These are phyloP conservation scores for Gnomoniopsis sp. DNA, from an alignment of 2,329 filamentous ascomycete genomes.

Conservation along the genomic window DNA sequence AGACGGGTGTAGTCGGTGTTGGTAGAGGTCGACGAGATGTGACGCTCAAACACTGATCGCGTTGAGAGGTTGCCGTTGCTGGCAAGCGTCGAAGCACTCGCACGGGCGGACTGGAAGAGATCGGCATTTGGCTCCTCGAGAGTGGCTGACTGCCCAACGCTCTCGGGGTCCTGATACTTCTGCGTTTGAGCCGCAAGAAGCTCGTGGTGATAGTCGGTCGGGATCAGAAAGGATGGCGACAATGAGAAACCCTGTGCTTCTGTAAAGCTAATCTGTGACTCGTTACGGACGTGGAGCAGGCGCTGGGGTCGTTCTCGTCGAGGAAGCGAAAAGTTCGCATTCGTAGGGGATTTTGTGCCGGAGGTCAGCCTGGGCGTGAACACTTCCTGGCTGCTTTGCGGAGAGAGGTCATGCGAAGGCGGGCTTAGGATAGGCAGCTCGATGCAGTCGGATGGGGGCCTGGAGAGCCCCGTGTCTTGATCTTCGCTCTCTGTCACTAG, in stretches of 20 bases:
- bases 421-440: conserved; percentile 47
- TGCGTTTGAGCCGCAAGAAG: conserved; percentile 41
- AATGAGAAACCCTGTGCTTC: conserved; percentile 58
- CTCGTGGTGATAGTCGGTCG: conserved; percentile 54
- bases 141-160: conserved; percentile 27
- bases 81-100: conserved; percentile 53
- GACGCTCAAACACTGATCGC: conserved; percentile 47
- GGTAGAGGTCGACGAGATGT: conserved; percentile 51
- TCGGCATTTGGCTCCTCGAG: conserved; percentile 31
- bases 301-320: conserved; percentile 31
- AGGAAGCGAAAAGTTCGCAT: conserved; percentile 52
- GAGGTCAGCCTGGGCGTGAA: conserved; percentile 39
- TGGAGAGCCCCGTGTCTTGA: not conserved
- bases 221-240: conserved; percentile 61
- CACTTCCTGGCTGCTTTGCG: conserved; percentile 31
- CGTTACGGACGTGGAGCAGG: conserved; percentile 34
- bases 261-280: conserved; percentile 53
- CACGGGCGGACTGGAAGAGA: conserved; percentile 39
- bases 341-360: conserved; percentile 35
- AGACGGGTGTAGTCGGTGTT: conserved; percentile 52
- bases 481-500: conserved; percentile 20
- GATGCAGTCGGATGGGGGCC: conserved; percentile 26
- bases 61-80: conserved; percentile 45
- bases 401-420: conserved; percentile 35
- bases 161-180: conserved; percentile 29